Evolutionary conservation across 805 yeast genomes (phyloP), one percentile per base, ranked within the genome.

Genomic region (Candida corydali): DNA sequence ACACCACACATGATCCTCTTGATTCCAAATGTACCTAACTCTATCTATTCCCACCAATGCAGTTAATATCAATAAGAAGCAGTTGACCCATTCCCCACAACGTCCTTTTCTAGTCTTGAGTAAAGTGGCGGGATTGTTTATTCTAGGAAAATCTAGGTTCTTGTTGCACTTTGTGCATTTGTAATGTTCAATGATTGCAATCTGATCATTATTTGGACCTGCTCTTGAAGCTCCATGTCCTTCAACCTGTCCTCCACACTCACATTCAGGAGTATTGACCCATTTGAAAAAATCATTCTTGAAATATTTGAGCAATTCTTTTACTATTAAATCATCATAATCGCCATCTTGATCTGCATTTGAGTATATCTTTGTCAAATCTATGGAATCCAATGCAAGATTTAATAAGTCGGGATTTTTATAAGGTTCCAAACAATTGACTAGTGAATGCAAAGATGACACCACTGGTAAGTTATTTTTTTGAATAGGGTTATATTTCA

Each of bases 1-100:
- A 50, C 94, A 83, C 98, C 98, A 91, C 1, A 86, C 97, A 55
- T 91, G 98, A 55, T 91, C 98, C 54, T 91, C 98, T 6, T 75
- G 65, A 55, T 87, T 88, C 94, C 94, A 86, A 2, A 89, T 63
- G 51, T 82, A 88, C 35, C 98, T 61, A 10, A 59, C 40, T n/a
- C 49, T 34, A 15, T 53, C 59, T 2, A 52, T 37, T 1, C 76
- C 75, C 18, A 77, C 65, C 29, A 89, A 61, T 0, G 95, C 77
- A 18, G 79, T 69, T 37, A 89, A 61, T 2, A 88, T 60, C 24
- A 86, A 63, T 30, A 84, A 70, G 53, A 89, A 88, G 44, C 91
- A 78, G 47, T 85, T 84, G 38, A 89, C 91, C 95, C 95, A 91
- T 56, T 91, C 98, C 1, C 98, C 98, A 59, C 98, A 91, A 32